Base-by-base conservation (phyloP, 345 rosid species). In the Draba incana region DNA sequence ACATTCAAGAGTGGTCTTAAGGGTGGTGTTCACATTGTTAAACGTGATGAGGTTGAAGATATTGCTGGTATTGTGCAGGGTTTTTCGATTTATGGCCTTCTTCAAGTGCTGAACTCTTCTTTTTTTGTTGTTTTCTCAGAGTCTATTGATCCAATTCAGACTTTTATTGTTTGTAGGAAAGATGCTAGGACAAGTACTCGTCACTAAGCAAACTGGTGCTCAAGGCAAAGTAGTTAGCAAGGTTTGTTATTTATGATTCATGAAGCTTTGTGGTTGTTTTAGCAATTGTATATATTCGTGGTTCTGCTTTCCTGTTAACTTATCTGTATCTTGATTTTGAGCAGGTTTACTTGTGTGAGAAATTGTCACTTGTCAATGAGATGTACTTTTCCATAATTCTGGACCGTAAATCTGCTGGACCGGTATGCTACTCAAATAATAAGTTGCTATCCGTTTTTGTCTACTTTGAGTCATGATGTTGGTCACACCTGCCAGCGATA, bases 191-290 rank as follows among this genome's bases (percentile, higher is more conserved):
- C 92, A 95, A 83, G 80, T 88, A 51, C 98, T 95, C 50, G 99
- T 95, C 57, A 95, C 98, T 57, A 92, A 95, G 74, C 99, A 95
- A 83, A 92, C 97, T 71, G 98, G 98, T 60, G 81, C 96, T 12
- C 93, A 89, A 78, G 98, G 99, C 45, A 95, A 92, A 92, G 82
- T 88, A 70, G 99, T 95, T 62, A 89, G 97, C 98, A 89, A 95
- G 99, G 99, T 93, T n/a, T n/a, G n/a, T n/a, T n/a, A n/a, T n/a
- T n/a, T n/a, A n/a, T n/a, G n/a, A 24, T 43, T 28, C 11, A 15
- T 46, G n/a, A 28, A 54, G 58, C 44, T 60, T 50, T 44, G 13
- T 66, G 24, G 20, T 23, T 42, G 9, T 38, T 31, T 33, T 41
- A 1, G 57, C 62, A 12, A 10, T 41, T 62, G 23, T 16, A 6